Evolutionary conservation across 139 green algal genomes (phyloP).

Genomic region (Volvox africanus): DNA sequence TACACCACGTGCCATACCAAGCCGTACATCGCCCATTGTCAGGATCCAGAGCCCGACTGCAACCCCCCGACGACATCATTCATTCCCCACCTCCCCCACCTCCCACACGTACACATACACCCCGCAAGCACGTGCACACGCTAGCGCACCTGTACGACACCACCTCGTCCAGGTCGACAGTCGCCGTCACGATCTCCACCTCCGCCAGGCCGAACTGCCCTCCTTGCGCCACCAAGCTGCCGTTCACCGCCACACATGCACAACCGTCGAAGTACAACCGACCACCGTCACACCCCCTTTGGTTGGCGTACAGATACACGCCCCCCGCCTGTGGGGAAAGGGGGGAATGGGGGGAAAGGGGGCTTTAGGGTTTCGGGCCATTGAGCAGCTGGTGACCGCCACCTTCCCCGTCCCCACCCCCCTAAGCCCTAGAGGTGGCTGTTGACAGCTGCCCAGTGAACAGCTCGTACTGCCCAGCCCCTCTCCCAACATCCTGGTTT

Average conservation of each 20-base stretch:
- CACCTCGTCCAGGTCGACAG: slow-evolving; percentile 94
- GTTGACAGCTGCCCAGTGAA: no score
- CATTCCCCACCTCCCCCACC: no score
- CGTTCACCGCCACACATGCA: slow-evolving; percentile 91
- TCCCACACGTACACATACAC: neutral
- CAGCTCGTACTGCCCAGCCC: no score
- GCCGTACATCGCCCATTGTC: no score
- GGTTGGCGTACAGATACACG: slow-evolving; percentile 98
- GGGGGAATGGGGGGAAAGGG: neutral
- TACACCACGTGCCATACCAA: no score
- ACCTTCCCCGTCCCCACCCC: no score
- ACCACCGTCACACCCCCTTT: slow-evolving; percentile 95
- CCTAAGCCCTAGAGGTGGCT: no score
- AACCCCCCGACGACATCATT: no score
- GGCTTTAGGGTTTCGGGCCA: neutral
- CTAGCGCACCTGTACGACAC: slow-evolving; percentile 70
- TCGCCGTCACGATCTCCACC: slow-evolving; percentile 85
- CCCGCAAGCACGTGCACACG: no score
- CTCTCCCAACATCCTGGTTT: no score
- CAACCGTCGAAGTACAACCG: slow-evolving; percentile 97
- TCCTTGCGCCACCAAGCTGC: slow-evolving; percentile 86
- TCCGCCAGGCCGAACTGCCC: slow-evolving; percentile 74
- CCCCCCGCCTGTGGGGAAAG: slow-evolving; percentile 77
- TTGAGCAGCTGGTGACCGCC: no score
- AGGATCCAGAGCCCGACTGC: no score